Conservation (phyloP, 257 asterid species). For the Leptodermis oblonga region DNA sequence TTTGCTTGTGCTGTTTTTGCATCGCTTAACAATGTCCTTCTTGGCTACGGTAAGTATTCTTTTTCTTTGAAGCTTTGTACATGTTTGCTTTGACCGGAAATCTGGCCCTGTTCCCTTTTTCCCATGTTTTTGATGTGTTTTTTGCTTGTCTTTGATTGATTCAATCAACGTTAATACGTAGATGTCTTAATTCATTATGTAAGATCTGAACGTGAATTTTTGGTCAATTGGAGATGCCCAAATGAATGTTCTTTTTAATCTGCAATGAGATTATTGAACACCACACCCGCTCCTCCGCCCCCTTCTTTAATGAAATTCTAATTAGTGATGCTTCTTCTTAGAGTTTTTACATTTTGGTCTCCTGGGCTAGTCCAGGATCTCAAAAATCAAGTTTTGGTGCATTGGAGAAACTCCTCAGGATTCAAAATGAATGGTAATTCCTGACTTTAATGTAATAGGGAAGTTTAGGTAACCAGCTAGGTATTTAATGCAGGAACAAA, state of each 20-base stretch:
- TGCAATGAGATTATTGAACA: background rate
- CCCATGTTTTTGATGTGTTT: background rate
- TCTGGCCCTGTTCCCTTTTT: slow-evolving; percentile 1
- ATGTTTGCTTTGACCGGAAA: background rate
- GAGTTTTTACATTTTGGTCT: background rate
- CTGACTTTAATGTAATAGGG: background rate
- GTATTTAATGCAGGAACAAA: no score
- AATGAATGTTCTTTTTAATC: background rate
- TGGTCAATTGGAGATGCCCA: background rate
- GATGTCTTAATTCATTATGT: background rate
- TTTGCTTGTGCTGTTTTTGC: slow-evolving; percentile 95
- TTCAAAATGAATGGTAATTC: no score
- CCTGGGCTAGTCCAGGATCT: background rate
- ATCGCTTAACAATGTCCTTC: slow-evolving; percentile 85
- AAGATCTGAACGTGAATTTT: background rate
- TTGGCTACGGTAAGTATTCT: slow-evolving; percentile 68
- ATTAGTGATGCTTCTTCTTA: background rate
- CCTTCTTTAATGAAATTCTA: background rate
- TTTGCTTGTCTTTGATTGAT: background rate
- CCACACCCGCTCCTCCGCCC: no score
- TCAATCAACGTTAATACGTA: no score
- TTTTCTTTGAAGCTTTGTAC: background rate
- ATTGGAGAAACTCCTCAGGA: slow-evolving; percentile 1
- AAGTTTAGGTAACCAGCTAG: background rate
- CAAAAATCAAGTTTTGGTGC: background rate